Evolutionary conservation across 225 moss, liverwort and hornwort genomes (phyloP), one percentile per base, ranked within the genome.

Genomic region (Pseudisothecium myosuroides): DNA sequence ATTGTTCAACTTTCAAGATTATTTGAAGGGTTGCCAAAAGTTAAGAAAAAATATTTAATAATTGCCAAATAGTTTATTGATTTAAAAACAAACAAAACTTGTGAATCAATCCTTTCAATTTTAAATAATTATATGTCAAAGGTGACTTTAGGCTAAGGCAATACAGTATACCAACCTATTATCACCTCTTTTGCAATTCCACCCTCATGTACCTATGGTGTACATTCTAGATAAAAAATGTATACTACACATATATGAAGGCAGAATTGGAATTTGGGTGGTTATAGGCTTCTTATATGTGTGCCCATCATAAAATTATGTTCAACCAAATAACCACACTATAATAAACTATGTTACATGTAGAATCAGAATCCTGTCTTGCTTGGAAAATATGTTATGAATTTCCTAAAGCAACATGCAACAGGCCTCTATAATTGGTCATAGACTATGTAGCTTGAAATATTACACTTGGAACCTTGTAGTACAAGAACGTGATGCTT

Each of bases 141-240:
- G 4, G 31, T 19, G 4, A 19, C 12, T 7, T 18, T 5, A 18
- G 2, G 74, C 47, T 29, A 2, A 13, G 3, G 50, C 2, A 76
- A 52, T 36, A 76, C 5, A 5, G 5, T 36, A 36, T 23, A 54
- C 9, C 2, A 22, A 3, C 23, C 23, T 77, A 36, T 1, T 2
- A 54, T 54, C 77, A 37, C 2, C 0, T 0, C 0, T 1, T 23
- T 77, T 54, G 34, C 5, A 52, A 76, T 76, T 36, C 1, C 9
- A 5, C 36, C 23, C 0, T 76, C 2, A 37, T 55, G 2, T 37
- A 55, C 2, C 2, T 2, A 9, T 23, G 1, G 4, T 37, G 14
- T 55, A 77, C 9, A 77, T 54, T 77, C 2, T 36, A 77, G 2
- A 77, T 23, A 0, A 0, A 54, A 77, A 24, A 54, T 55, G 24